Base-by-base conservation (phyloP, 2,329 filamentous ascomycete species). In the Bipolaris zeicola region DNA sequence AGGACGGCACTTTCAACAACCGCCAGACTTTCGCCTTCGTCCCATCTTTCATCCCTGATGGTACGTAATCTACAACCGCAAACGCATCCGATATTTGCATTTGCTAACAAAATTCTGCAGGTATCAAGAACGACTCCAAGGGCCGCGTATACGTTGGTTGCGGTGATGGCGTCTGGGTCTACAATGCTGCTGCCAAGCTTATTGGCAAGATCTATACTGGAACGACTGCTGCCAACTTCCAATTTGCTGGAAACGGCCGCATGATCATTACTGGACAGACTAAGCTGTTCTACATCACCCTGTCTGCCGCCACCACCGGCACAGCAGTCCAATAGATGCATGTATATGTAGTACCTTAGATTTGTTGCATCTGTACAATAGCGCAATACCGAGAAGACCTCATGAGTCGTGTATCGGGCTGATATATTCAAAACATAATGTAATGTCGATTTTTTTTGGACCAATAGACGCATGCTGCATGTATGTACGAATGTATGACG, bases 71-170 rank as follows among this genome's bases (percentile, higher is more conserved):
- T 14, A 50, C 14, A 26, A 11, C 16, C 16, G 24, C 11, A 22
- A 16, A 5, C 7, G 22, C 5, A n/a, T n/a, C 14, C 11, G 14
- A 54, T 22, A 36, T 36, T n/a, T 33, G 22, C 22, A 36, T 14
- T 20, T 16, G 52, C 52, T 62, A 41, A 62, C 51, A 37, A 22
- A 10, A 13, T 33, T 31, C 18, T 11, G 28, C n/a, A 62, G 62
- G 60, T 44, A 57, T 68, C 4, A 61, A 67, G 50, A 61, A 60
- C 22, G 67, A 68, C 33, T 65, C 64, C 10, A 72, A 80, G 11
- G 85, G 85, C 1, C 84, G 86, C 49, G 79, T 88, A 2, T 87
- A 80, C 60, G 73, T 77, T 37, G 80, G 79, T 0, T 81, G 79
- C 53, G 77, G 75, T 3, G 81, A 81, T 53, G 82, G 82, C 10